Percentiles rank a stretch among this genome's conserved stretches.
phyloP scores from a whole-genome alignment of 805 yeast species.

The Middelhovenomyces tepae region DNA sequence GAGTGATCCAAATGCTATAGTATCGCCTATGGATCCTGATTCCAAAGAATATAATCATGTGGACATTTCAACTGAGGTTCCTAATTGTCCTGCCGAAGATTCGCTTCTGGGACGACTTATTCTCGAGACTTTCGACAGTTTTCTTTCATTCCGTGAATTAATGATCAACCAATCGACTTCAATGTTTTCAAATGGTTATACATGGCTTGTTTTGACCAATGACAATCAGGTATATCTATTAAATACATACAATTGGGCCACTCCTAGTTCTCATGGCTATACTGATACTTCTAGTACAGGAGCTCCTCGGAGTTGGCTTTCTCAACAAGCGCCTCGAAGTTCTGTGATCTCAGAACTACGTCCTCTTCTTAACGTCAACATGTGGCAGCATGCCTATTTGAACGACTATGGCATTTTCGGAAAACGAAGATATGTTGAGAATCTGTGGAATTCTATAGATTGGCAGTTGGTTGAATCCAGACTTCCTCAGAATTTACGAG shows the following conservation, averaged over 20 bases:
- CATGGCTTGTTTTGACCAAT: constrained; percentile 64
- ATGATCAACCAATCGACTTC: constrained; percentile 62
- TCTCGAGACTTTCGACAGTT: constrained; percentile 57
- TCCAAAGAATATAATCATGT: constrained; percentile 17
- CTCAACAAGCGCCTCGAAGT: no score
- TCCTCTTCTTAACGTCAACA: constrained; percentile 69
- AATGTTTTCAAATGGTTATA: constrained; percentile 83
- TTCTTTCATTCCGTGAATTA: constrained; percentile 68
- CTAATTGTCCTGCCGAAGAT: constrained; percentile 17
- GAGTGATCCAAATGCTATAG: constrained; percentile 19
- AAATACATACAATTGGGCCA: no score
- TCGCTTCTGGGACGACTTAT: no score
- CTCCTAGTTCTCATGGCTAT: no score
- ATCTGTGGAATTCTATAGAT: constrained; percentile 69
- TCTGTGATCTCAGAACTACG: no score
- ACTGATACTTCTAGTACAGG: no score
- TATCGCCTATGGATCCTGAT: constrained; percentile 16
- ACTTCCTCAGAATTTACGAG: no score
- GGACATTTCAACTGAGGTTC: constrained; percentile 16
- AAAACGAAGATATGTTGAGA: constrained; percentile 59
- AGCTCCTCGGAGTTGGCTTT: no score
- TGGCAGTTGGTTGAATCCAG: constrained; percentile 45
- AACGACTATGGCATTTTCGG: constrained; percentile 79
- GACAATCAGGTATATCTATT: no score
- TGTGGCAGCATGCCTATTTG: constrained; percentile 82